Percentiles rank a stretch among this genome's conserved stretches.
Evolutionary conservation across 345 rosid genomes (phyloP).

Genomic region (Stellera chamaejasme): DNA sequence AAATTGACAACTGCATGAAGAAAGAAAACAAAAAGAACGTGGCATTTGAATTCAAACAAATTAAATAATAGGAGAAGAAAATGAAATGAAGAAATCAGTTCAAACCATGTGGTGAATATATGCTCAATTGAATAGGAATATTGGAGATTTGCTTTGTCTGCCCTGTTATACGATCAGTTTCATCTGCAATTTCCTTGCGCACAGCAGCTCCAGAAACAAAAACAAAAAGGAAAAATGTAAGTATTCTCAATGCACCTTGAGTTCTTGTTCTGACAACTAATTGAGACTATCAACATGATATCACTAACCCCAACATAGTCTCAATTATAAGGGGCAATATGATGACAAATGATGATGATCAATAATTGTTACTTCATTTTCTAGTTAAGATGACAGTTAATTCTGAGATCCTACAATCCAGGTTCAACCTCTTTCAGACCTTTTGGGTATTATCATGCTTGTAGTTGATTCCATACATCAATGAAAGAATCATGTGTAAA

Average conservation of each 20-base stretch:
- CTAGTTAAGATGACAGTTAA: too few relatives aligned
- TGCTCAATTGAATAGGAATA: slow-evolving; percentile 64
- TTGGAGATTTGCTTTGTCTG: slow-evolving; percentile 64
- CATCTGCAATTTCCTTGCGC: slow-evolving; percentile 64
- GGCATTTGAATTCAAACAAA: not conserved
- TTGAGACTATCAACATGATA: too few relatives aligned
- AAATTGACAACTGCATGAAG: slow-evolving; percentile 79
- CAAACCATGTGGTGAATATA: slow-evolving; percentile 83
- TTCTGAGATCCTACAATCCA: too few relatives aligned
- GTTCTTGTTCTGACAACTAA: too few relatives aligned
- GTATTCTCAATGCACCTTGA: not conserved
- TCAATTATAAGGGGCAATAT: too few relatives aligned
- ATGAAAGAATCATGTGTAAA: too few relatives aligned
- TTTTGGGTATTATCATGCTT: too few relatives aligned
- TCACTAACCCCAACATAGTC: too few relatives aligned
- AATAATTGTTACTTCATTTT: too few relatives aligned
- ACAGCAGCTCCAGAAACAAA: slow-evolving; percentile 43
- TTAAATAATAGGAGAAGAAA: not conserved
- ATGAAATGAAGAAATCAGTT: slow-evolving; percentile 13
- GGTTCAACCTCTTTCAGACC: too few relatives aligned
- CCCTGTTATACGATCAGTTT: slow-evolving; percentile 74
- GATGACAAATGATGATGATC: too few relatives aligned
- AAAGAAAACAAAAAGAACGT: slow-evolving; percentile 2
- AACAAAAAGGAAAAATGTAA: not conserved
- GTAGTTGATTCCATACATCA: too few relatives aligned